These are phyloP conservation scores for Diplosphaera chodatii DNA, from an alignment of 139 green algal species.

Conservation along the genomic window DNA sequence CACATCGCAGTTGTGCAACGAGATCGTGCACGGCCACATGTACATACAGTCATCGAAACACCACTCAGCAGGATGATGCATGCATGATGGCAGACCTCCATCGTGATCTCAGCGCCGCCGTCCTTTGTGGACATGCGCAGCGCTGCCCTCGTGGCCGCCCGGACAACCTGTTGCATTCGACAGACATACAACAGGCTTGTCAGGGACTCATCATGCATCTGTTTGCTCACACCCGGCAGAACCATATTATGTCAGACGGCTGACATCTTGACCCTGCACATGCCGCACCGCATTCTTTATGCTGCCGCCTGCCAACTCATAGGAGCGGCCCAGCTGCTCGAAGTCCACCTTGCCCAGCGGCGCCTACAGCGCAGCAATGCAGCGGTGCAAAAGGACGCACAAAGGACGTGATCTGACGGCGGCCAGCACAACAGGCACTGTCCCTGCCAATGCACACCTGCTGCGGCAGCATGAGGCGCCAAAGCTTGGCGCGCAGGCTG, in stretches of 20 bases:
- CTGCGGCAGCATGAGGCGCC: conserved; percentile 1
- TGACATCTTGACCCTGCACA: too few species aligned
- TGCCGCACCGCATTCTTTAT: conserved; percentile 16
- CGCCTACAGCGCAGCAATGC: neutral
- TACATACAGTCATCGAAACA: too few species aligned
- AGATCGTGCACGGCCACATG: neutral
- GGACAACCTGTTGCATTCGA: neutral
- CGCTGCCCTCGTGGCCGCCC: neutral
- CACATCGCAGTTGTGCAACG: neutral
- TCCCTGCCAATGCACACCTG: neutral
- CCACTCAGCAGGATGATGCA: neutral
- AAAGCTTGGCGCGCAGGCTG: neutral
- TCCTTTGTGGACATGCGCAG: neutral
- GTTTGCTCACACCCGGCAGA: too few species aligned
- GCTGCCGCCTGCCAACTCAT: conserved; percentile 7
- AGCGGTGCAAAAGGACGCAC: too few species aligned
- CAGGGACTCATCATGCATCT: too few species aligned
- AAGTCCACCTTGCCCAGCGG: conserved; percentile 8
- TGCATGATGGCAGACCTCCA: neutral
- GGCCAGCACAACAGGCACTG: too few species aligned
- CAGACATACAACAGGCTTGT: too few species aligned
- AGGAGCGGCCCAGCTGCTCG: conserved; percentile 4
- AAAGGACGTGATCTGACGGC: too few species aligned
- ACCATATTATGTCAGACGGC: too few species aligned
- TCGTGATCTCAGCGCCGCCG: neutral